A percentile compares a stretch with the other conserved stretches of the same genome.
Evolutionary conservation across 2,329 filamentous ascomycete genomes (phyloP).

Genomic region (Xylaria sp.): DNA sequence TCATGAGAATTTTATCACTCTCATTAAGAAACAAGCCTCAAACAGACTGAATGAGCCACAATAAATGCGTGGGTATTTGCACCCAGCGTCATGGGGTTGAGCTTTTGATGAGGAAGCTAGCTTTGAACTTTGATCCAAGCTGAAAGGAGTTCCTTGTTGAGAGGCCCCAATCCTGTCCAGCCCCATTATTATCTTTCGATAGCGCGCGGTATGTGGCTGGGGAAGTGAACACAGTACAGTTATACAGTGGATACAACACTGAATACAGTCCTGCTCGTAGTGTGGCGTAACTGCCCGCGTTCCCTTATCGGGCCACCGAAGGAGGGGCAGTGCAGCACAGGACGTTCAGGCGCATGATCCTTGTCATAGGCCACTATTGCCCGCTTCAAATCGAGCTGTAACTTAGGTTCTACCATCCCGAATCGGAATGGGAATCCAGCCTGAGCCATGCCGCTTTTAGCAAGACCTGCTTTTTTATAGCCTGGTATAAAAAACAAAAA

Average conservation of each 20-base stretch:
- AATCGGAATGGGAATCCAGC: slow-evolving; percentile 20
- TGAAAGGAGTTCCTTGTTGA: slow-evolving; percentile 13
- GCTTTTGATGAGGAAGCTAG: slow-evolving; percentile 17
- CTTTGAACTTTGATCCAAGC: slow-evolving; percentile 1
- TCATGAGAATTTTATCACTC: slow-evolving; percentile 9
- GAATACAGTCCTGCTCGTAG: too few species aligned
- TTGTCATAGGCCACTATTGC: not conserved
- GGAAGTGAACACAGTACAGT: too few species aligned
- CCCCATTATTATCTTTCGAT: slow-evolving; percentile 1
- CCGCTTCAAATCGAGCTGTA: too few species aligned
- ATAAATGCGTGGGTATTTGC: not conserved
- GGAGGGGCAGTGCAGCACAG: slow-evolving; percentile 18
- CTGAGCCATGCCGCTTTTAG: slow-evolving; percentile 21
- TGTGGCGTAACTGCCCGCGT: not conserved
- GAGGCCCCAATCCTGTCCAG: not conserved
- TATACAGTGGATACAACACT: too few species aligned
- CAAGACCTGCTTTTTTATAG: too few species aligned
- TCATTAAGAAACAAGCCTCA: not conserved
- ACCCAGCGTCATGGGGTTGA: not conserved
- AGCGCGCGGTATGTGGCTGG: not conserved
- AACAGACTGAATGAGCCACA: slow-evolving; percentile 2
- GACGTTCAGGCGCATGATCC: slow-evolving; percentile 13
- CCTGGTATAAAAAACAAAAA: too few species aligned
- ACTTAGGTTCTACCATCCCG: slow-evolving; percentile 21
- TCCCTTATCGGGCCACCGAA: slow-evolving; percentile 15